phyloP scores from a whole-genome alignment of 139 green algal genomes.

The Pseudopediastrum boryanum region DNA sequence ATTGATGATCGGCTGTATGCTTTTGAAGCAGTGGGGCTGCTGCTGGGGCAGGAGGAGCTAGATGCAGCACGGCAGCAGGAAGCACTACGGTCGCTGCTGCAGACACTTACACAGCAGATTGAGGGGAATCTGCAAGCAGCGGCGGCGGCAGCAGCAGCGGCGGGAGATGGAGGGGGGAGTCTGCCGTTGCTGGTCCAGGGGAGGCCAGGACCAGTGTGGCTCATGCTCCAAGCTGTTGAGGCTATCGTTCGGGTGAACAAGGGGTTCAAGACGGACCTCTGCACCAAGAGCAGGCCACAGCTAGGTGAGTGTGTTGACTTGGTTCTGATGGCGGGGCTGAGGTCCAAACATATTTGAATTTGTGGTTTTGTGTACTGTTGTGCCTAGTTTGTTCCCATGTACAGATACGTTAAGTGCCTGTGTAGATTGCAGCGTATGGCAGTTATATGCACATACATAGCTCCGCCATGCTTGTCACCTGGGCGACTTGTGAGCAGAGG shows the following conservation, averaged over 20 bases:
- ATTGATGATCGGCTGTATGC: conserved; percentile 87
- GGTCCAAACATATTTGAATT: too few relatives aligned
- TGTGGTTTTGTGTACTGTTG: too few relatives aligned
- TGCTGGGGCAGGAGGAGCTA: conserved; percentile 83
- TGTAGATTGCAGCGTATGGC: too few relatives aligned
- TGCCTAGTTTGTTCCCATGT: too few relatives aligned
- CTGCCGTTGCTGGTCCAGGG: background rate
- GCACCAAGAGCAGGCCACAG: conserved; percentile 59
- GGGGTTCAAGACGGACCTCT: conserved; percentile 73
- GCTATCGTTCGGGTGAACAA: conserved; percentile 77
- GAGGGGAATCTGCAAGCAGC: conserved; percentile 36
- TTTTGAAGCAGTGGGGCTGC: conserved; percentile 86
- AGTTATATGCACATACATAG: too few relatives aligned
- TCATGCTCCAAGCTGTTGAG: conserved; percentile 63
- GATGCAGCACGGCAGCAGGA: conserved; percentile 63
- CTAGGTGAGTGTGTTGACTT: conserved; percentile 62
- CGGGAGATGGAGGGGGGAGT: background rate
- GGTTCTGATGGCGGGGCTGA: too few relatives aligned
- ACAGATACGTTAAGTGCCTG: too few relatives aligned
- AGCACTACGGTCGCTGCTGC: conserved; percentile 63
- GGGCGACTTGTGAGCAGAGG: too few relatives aligned
- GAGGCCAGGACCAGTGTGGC: conserved; percentile 1
- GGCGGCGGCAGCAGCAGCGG: conserved; percentile 8
- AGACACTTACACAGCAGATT: conserved; percentile 66
- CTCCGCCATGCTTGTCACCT: too few relatives aligned